Evolutionary conservation across 2,329 filamentous ascomycete species (phyloP).

Genomic region (Plenodomus tracheiphilus): DNA sequence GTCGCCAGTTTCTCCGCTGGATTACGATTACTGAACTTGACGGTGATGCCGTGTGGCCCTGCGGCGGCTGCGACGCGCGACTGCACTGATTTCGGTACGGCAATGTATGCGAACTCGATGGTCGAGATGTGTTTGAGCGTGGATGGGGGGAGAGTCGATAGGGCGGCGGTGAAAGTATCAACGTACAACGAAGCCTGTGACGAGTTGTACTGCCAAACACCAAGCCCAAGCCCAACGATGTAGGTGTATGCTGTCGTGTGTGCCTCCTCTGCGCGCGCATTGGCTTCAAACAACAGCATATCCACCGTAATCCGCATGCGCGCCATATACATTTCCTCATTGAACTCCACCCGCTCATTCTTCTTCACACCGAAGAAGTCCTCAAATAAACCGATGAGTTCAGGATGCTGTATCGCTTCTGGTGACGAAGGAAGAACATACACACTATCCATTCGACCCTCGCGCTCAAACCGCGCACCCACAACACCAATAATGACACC

Average conservation of each 20-base stretch:
- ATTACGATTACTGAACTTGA: slow-evolving; percentile 10
- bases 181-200: slow-evolving; percentile 6
- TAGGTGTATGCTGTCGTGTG: slow-evolving; percentile 5
- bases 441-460: slow-evolving; percentile 6
- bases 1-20: slow-evolving; percentile 8
- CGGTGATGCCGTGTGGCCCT: slow-evolving; percentile 4
- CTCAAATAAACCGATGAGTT: not conserved
- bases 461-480: slow-evolving; percentile 8
- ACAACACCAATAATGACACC: slow-evolving; percentile 9
- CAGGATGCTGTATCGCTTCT: slow-evolving; percentile 1
- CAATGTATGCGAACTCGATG: slow-evolving; percentile 8
- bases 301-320: slow-evolving; percentile 9
- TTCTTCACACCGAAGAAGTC: slow-evolving; percentile 2
- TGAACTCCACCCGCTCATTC: not conserved
- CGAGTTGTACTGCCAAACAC: slow-evolving; percentile 4
- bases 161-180: slow-evolving; percentile 5
- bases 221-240: slow-evolving; percentile 8
- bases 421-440: not conserved
- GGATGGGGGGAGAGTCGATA: not conserved
- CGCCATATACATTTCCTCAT: slow-evolving; percentile 4
- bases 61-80: slow-evolving; percentile 1
- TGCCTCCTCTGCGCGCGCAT: slow-evolving; percentile 4
- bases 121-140: slow-evolving; percentile 6
- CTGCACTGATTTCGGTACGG: not conserved
- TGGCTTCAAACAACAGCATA: slow-evolving; percentile 7